Evolutionary conservation across 208 protist genomes (phyloP).

Genomic region (Wallacemonas sp.): DNA sequence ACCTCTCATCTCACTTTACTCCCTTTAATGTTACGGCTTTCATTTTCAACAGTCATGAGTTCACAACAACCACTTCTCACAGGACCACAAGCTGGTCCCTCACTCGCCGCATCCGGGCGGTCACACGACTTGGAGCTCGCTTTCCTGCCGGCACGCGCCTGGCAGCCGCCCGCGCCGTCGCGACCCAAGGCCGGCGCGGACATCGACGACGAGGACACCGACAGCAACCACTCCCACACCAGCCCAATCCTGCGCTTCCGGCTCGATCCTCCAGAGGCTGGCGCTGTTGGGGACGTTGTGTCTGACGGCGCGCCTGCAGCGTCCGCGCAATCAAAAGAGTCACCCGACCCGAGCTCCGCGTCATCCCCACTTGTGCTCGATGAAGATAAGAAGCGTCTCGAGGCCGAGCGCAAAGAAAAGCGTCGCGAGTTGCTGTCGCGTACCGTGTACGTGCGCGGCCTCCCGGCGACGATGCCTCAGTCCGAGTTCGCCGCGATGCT

Average conservation of each 20-base stretch:
- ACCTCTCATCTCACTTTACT: no score
- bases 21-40: no score
- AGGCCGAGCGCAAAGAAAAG: neutral
- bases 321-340: neutral
- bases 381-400: slow-evolving; percentile 1
- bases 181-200: neutral
- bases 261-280: neutral
- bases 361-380: neutral
- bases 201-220: neutral
- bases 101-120: neutral
- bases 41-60: no score
- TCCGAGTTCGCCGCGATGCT: slow-evolving; percentile 56
- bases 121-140: neutral
- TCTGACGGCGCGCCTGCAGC: neutral
- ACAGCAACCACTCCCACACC: neutral
- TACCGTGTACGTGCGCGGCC: slow-evolving; percentile 55
- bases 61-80: no score
- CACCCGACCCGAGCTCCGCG: neutral
- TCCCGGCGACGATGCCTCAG: slow-evolving; percentile 54
- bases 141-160: neutral
- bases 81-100: no score
- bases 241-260: neutral
- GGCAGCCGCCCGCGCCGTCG: neutral
- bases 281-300: neutral
- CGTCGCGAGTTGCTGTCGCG: slow-evolving; percentile 33